phyloP scores from a whole-genome alignment of 2,329 filamentous ascomycete species.

The Botrytis pseudocinerea region DNA sequence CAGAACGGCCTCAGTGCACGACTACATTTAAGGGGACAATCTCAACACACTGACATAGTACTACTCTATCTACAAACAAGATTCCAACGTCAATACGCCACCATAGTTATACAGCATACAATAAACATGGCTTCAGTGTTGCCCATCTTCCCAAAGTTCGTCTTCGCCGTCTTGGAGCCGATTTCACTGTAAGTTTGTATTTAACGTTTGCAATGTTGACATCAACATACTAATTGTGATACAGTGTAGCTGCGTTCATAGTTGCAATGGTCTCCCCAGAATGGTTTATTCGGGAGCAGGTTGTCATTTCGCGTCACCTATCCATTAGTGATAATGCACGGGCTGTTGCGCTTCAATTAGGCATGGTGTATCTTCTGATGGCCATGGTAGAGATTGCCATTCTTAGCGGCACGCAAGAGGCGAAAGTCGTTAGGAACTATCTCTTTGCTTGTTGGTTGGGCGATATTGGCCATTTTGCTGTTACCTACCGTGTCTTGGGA shows the following conservation, averaged over 20 bases:
- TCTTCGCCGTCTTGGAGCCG: constrained; percentile 60
- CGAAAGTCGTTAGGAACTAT: constrained; percentile 66
- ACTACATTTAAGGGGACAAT: background rate
- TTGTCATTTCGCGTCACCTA: constrained; percentile 45
- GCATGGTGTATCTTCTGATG: constrained; percentile 68
- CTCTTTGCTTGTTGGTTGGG: constrained; percentile 63
- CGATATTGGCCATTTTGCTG: constrained; percentile 66
- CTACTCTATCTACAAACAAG: background rate
- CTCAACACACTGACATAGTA: background rate
- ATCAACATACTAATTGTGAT: constrained; percentile 13
- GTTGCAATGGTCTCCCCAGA: constrained; percentile 56
- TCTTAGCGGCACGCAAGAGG: constrained; percentile 63
- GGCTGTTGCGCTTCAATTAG: constrained; percentile 46
- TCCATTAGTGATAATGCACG: constrained; percentile 42
- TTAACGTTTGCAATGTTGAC: constrained; percentile 10
- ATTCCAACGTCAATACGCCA: background rate
- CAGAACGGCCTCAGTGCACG: background rate
- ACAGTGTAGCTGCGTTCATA: constrained; percentile 60
- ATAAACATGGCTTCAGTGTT: constrained; percentile 60
- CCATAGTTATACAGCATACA: background rate
- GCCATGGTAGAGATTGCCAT: constrained; percentile 64
- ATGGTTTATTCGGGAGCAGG: constrained; percentile 65
- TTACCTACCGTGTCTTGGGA: constrained; percentile 61
- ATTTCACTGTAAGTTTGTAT: constrained; percentile 29
- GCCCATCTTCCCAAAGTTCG: constrained; percentile 61